Conservation (phyloP, 2,329 filamentous ascomycete genomes). For the Coleophoma crateriformis region DNA sequence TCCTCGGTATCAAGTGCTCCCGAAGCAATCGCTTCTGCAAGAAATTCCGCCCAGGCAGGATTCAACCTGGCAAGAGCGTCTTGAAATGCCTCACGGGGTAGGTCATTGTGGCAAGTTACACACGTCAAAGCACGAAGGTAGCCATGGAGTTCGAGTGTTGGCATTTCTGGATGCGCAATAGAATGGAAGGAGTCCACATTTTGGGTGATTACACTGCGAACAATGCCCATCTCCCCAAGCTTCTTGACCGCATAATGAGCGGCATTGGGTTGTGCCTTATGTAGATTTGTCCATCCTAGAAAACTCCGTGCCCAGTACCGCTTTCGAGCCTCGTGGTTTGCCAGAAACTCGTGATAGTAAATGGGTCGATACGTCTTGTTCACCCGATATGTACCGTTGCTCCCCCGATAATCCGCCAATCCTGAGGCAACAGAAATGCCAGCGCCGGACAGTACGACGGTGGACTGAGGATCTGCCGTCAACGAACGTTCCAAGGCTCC, state of each 20-base stretch:
- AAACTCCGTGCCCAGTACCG: slow-evolving; percentile 96
- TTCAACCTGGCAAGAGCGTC: slow-evolving; percentile 71
- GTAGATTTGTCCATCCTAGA: slow-evolving; percentile 80
- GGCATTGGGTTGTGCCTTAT: slow-evolving; percentile 72
- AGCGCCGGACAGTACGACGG: slow-evolving; percentile 70
- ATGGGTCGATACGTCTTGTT: slow-evolving; percentile 89
- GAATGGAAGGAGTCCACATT: slow-evolving; percentile 96
- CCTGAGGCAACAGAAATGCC: slow-evolving; percentile 92
- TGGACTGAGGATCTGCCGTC: slow-evolving; percentile 35
- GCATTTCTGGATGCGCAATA: slow-evolving; percentile 65
- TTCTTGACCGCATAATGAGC: slow-evolving; percentile 73
- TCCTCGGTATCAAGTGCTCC: slow-evolving; percentile 77
- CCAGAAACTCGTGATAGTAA: slow-evolving; percentile 85
- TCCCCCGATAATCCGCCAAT: slow-evolving; percentile 85
- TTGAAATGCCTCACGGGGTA: slow-evolving; percentile 72
- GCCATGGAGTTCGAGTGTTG: slow-evolving; percentile 84
- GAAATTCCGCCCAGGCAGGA: slow-evolving; percentile 76
- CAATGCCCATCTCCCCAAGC: slow-evolving; percentile 65
- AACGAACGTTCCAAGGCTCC: slow-evolving; percentile 32
- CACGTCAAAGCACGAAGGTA: slow-evolving; percentile 80
- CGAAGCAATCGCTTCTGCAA: slow-evolving; percentile 63
- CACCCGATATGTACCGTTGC: slow-evolving; percentile 84
- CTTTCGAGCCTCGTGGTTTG: slow-evolving; percentile 77
- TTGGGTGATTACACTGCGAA: slow-evolving; percentile 81
- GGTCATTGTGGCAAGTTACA: slow-evolving; percentile 68